phyloP scores from a whole-genome alignment of 805 yeast genomes.

The Candida caryicola region DNA sequence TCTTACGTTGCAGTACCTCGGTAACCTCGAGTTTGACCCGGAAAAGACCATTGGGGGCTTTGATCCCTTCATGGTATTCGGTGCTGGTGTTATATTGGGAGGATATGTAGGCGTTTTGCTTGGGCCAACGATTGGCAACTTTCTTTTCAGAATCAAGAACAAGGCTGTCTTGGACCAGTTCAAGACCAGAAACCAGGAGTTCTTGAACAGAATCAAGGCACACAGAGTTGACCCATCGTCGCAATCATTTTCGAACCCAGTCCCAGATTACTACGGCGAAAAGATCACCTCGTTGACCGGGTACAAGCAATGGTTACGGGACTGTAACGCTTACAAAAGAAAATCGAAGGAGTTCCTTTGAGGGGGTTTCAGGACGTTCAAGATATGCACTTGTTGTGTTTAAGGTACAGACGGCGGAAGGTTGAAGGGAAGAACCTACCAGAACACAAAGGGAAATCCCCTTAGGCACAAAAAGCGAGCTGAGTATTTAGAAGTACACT shows the following conservation, averaged over 20 bases:
- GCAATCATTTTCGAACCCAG: constrained; percentile 89
- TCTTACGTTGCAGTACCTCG: constrained; percentile 69
- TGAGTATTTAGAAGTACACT: too few relatives aligned
- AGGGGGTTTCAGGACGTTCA: constrained; percentile 16
- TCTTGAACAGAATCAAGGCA: constrained; percentile 66
- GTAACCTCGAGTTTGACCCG: constrained; percentile 83
- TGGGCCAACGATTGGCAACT: constrained; percentile 78
- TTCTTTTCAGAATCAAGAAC: constrained; percentile 58
- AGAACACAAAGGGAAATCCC: too few relatives aligned
- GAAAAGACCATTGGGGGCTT: constrained; percentile 83
- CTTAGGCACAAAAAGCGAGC: too few relatives aligned
- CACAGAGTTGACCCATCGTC: constrained; percentile 91
- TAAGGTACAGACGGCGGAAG: too few relatives aligned
- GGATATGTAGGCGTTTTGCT: constrained; percentile 75
- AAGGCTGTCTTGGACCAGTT: constrained; percentile 45
- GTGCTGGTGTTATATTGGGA: constrained; percentile 67
- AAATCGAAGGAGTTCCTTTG: constrained; percentile 73
- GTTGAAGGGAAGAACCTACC: too few relatives aligned
- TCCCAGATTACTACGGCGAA: constrained; percentile 98
- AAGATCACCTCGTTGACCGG: constrained; percentile 81
- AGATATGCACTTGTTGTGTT: too few relatives aligned
- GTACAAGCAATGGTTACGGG: constrained; percentile 95
- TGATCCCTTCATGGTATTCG: constrained; percentile 81
- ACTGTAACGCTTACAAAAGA: constrained; percentile 85
- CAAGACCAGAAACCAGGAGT: constrained; percentile 64